phyloP scores from a whole-genome alignment of 306 rosid species.

The Cicer arietinum region DNA sequence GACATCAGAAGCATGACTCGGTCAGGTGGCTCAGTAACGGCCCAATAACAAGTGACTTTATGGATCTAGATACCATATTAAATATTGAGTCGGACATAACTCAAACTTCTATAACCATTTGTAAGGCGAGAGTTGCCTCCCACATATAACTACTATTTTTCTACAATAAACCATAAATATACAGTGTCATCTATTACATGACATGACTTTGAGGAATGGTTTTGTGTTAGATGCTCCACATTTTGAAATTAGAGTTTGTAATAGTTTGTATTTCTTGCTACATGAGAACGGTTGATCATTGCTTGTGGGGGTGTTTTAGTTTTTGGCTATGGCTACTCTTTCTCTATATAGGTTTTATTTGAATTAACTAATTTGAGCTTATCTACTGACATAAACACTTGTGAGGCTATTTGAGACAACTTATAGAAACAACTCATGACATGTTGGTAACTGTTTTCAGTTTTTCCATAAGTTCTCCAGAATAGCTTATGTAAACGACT shows the following conservation, averaged over 20 bases:
- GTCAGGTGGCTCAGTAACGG: not conserved
- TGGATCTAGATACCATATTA: not conserved
- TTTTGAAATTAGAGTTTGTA: not conserved
- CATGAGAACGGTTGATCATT: not conserved
- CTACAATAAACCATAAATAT: too few relatives aligned
- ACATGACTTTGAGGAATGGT: conserved; percentile 18
- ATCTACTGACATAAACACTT: not conserved
- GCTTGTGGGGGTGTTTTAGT: not conserved
- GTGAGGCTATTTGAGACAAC: too few relatives aligned
- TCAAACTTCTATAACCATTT: not conserved
- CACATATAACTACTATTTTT: not conserved
- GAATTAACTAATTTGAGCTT: not conserved
- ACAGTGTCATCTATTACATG: not conserved
- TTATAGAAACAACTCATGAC: not conserved
- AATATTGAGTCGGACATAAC: not conserved
- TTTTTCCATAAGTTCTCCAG: not conserved
- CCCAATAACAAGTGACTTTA: not conserved
- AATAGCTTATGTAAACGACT: not conserved
- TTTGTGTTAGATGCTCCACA: not conserved
- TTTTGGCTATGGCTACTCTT: not conserved
- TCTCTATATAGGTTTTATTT: not conserved
- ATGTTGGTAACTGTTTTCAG: not conserved
- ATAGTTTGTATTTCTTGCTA: not conserved
- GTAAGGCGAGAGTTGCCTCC: not conserved
- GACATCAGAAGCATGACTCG: not conserved